phyloP scores from a whole-genome alignment of 2,329 filamentous ascomycete genomes.

The Knoxdaviesia proteae region DNA sequence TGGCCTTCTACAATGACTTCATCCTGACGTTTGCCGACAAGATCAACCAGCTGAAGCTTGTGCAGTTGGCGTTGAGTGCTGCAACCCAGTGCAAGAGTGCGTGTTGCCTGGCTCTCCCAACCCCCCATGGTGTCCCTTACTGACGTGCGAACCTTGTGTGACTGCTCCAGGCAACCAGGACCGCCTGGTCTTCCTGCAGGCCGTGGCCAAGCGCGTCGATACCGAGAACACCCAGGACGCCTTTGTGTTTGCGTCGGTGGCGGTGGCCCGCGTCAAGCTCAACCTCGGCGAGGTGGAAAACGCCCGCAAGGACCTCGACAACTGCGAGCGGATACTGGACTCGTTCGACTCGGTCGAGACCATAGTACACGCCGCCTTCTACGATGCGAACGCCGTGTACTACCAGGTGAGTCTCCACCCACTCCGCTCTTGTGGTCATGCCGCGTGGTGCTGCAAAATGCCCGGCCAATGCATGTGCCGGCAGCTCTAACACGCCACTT shows the following conservation, averaged over 20 bases:
- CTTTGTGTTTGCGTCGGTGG: constrained; percentile 80
- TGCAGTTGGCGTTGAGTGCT: constrained; percentile 71
- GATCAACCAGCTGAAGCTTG: constrained; percentile 97
- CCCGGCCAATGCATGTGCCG: too few species aligned
- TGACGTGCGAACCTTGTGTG: neutral
- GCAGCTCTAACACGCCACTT: too few species aligned
- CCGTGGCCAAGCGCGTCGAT: constrained; percentile 73
- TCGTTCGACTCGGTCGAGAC: constrained; percentile 88
- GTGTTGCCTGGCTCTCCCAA: constrained; percentile 3
- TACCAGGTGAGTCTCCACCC: constrained; percentile 41
- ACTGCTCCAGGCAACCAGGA: constrained; percentile 53
- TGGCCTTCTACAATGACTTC: constrained; percentile 85
- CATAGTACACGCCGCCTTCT: constrained; percentile 88
- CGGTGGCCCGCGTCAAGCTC: constrained; percentile 73
- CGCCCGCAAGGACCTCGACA: constrained; percentile 69
- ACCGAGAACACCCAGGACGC: constrained; percentile 87
- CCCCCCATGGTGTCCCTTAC: neutral
- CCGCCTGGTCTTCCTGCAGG: constrained; percentile 64
- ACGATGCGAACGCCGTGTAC: constrained; percentile 85
- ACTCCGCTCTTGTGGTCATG: too few species aligned
- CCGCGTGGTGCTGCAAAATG: neutral
- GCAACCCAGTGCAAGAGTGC: constrained; percentile 65
- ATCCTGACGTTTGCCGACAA: constrained; percentile 92
- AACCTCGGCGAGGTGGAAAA: constrained; percentile 60
- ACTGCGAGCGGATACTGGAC: constrained; percentile 73